Evolutionary conservation across 805 yeast genomes (phyloP), one percentile per base, ranked within the genome.

Genomic region (Myxozyma lipomycoides): DNA sequence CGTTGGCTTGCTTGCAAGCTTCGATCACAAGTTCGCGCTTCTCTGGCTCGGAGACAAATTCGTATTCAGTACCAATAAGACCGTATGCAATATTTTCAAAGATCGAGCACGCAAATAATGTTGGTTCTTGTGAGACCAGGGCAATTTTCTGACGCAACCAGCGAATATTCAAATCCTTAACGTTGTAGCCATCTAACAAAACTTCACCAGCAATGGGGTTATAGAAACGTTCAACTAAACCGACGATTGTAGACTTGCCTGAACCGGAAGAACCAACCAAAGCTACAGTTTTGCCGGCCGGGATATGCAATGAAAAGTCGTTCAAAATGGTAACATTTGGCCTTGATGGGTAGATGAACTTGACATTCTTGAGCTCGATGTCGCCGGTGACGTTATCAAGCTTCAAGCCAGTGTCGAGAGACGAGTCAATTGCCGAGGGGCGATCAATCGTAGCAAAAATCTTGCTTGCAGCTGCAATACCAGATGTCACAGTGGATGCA

Each of bases 41-140:
- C 60, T 64, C 62, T 55, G 70, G 67, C 18, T 71, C 64, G 46
- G 70, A 40, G 46, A 71, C 70, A 55, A 64, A 43, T 35, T 61
- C 66, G 35, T 48, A 50, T 10, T 22, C 45, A 1, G 63, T 50
- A 10, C 66, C 67, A 51, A 70, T 51, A 42, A 87, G 69, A 22
- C 95, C 96, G 68, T 84, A 86, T 51, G 87, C 73, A 34, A 88
- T 78, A 61, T 87, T 87, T 62, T 88, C 95, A 64, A 79, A 68
- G 43, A 91, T 87, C 1, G 95, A 76, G 50, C 86, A 95, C 62
- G 90, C 86, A 72, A 90, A 90, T 40, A 90, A 71, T 3, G 96
- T 95, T 0, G 97, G 95, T 58, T 91, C 97, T 68, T 91, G 98
- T 2, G 97, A 96, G 3, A 91, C 98, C 25, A 89, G 87, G 40